phyloP scores from a whole-genome alignment of 2,329 filamentous ascomycete genomes.

The Zasmidium citrigriseum region DNA sequence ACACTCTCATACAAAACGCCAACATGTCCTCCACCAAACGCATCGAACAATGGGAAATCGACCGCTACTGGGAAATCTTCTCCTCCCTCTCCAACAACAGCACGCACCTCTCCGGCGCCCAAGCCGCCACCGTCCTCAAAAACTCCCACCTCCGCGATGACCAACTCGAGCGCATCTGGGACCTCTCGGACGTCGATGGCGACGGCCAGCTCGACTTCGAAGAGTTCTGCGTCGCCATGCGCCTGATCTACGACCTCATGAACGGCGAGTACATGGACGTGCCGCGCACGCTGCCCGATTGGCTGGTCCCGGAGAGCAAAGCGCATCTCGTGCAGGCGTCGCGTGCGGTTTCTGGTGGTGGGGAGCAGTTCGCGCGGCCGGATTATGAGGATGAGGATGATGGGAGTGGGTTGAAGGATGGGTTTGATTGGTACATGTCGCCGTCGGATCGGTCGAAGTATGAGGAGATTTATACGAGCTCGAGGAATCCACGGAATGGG shows the following conservation, averaged over 20 bases:
- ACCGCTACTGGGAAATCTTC: slow-evolving; percentile 81
- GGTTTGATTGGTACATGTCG: slow-evolving; percentile 99
- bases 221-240: slow-evolving; percentile 99
- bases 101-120: slow-evolving; percentile 65
- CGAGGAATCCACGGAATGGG: slow-evolving; percentile 76
- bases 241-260: slow-evolving; percentile 93
- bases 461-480: slow-evolving; percentile 94
- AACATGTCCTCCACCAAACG: slow-evolving; percentile 46
- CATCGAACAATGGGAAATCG: slow-evolving; percentile 73
- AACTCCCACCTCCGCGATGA: slow-evolving; percentile 72
- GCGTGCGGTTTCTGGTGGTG: slow-evolving; percentile 75
- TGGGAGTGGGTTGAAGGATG: slow-evolving; percentile 82
- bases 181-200: slow-evolving; percentile 93
- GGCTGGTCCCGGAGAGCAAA: slow-evolving; percentile 95
- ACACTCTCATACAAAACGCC: not conserved
- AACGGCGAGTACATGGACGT: slow-evolving; percentile 94
- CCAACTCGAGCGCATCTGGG: slow-evolving; percentile 97
- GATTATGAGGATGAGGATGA: slow-evolving; percentile 78
- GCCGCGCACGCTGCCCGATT: slow-evolving; percentile 83
- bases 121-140: slow-evolving; percentile 71
- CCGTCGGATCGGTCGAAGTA: slow-evolving; percentile 90
- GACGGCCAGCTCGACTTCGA: slow-evolving; percentile 98
- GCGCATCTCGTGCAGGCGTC: slow-evolving; percentile 84
- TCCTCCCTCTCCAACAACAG: slow-evolving; percentile 65
- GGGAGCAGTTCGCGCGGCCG: slow-evolving; percentile 80